Evolutionary conservation across 148 eudicot species (phyloP), one percentile per base, ranked within the genome.

Genomic region (Rhododendron griersonianum): DNA sequence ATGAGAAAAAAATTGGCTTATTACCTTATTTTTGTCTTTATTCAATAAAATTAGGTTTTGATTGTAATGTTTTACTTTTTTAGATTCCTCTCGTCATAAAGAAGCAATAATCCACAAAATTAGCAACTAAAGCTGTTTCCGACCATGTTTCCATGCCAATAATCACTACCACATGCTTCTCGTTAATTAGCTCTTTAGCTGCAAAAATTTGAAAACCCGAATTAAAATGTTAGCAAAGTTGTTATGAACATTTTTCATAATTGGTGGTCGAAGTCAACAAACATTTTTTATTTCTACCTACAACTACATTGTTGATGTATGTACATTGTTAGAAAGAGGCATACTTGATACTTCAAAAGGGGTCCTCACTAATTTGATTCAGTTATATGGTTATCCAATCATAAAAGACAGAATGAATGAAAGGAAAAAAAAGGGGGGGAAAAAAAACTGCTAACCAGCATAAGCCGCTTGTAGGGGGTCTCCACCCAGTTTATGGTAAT

Each of bases 391-490:
- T 28, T 6, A 25, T 9, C 3, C 15, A 69, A 10, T 25, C 14
- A 13, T 15, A 4, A 15, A 3, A 6, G 9, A 15, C 18, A 35
- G 41, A 35, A 4, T 33, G 41, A 71, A 30, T 25, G 30, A n/a
- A n/a, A n/a, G n/a, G n/a, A n/a, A n/a, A n/a, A 28, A 28, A 28
- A 28, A 28, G 30, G 30, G 30, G 30, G 0, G 5, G 7, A 0
- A 2, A 28, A 28, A 28, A 28, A 35, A 48, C 7, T 9, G 47
- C 84, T 50, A n/a, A 90, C 91, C 90, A 51, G 89, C 78, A 73
- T 53, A 73, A 61, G 91, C 91, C 19, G 89, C 84, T 85, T 83
- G 84, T 55, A 88, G 84, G 47, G 88, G 90, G 78, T 90, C 81
- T 25, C 87, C 83, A 11, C 2, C 35, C 2, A 78, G 65, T 69